Conservation (phyloP, 2,329 filamentous ascomycete species). For the Emydomyces testavorans region DNA sequence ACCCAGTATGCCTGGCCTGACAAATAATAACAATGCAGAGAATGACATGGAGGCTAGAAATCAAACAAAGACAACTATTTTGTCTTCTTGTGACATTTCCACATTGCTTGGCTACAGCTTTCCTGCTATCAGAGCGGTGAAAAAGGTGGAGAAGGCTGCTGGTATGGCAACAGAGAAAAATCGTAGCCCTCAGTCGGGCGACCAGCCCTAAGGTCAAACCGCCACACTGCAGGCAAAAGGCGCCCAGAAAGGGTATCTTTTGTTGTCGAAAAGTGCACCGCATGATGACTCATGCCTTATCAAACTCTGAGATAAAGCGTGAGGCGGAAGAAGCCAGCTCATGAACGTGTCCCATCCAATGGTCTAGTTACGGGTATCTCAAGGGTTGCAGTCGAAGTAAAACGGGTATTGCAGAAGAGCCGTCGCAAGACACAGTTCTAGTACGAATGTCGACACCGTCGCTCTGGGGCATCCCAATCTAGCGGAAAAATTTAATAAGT, state of each 20-base stretch:
- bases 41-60: neutral
- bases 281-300: neutral
- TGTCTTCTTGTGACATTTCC: slow-evolving; percentile 7
- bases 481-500: neutral
- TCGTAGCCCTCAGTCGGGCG: slow-evolving; percentile 1
- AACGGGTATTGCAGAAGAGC: neutral
- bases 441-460: neutral
- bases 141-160: neutral
- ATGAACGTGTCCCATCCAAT: neutral
- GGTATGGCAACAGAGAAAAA: neutral
- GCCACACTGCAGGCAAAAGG: neutral
- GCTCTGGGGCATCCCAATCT: neutral
- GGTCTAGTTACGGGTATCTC: neutral
- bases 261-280: neutral
- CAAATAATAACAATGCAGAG: neutral
- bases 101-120: slow-evolving; percentile 6
- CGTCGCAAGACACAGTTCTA: neutral
- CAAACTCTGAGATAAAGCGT: neutral
- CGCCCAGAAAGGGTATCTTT: neutral
- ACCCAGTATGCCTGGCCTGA: neutral
- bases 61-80: slow-evolving; percentile 8
- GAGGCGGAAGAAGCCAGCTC: neutral
- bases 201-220: neutral
- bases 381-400: neutral
- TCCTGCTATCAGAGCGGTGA: neutral